Evolutionary conservation across 306 rosid species (phyloP), one percentile per base, ranked within the genome.

Genomic region (Cyamopsis tetragonoloba): DNA sequence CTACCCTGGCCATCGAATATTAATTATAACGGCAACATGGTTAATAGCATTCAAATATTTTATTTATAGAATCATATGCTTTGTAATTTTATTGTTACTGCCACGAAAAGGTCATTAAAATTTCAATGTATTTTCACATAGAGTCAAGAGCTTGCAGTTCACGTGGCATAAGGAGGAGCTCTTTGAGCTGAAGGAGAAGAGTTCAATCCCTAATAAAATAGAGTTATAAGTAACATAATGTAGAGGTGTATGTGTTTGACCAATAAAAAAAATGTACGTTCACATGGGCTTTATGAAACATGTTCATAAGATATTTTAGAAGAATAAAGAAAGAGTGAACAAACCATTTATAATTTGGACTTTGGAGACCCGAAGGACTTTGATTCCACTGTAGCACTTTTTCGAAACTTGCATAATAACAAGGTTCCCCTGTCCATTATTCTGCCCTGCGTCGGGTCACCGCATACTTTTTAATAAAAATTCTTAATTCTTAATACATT

Each of bases 361-460:
- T 44, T 46, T 49, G 3, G 54, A 62, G 58, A 18, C 38, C 46
- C 46, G 53, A 38, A 72, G 55, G 71, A 75, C 71, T 62, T 53
- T 14, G 68, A 73, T 77, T 81, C 78, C 82, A 62, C 62, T 46
- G 66, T 62, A 67, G 39, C 71, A 60, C 77, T 68, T 66, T 71
- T 70, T 63, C 55, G 71, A 48, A 76, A 71, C 76, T 76, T 71
- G n/a, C n/a, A n/a, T 23, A 9, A 28, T 56, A 66, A 78, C 61
- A 55, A 68, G 74, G 81, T 79, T 80, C 79, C 30, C 74, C 53
- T 77, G 75, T 86, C 72, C 78, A 73, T 66, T 74, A 73, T 66
- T 74, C 68, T 34, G 7, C 58, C 28, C 96, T 9, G 80, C 83
- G 77, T 84, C 91, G 74, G 63, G 57, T 30, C 80, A 89, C 96